These are phyloP conservation scores for Raphanus sativus DNA, from an alignment of 345 rosid genomes.

Conservation along the genomic window DNA sequence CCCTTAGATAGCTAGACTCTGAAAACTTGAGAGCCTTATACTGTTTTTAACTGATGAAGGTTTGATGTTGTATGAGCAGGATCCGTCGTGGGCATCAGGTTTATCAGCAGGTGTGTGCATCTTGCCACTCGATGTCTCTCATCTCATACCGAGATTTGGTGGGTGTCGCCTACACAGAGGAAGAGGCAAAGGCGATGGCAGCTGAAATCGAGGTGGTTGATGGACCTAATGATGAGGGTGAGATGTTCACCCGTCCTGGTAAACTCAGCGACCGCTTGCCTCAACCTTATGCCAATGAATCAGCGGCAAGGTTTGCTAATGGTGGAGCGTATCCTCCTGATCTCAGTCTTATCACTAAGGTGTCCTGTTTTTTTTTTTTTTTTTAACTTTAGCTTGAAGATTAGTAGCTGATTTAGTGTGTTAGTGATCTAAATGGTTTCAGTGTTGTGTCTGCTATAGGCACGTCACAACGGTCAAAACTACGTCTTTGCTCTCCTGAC, in stretches of 20 bases:
- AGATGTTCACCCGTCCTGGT: slow-evolving; percentile 97
- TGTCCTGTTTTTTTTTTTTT: slow-evolving; percentile 33
- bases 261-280: slow-evolving; percentile 97
- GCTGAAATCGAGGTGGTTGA: slow-evolving; percentile 98
- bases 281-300: slow-evolving; percentile 84
- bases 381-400: background rate
- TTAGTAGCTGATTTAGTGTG: slow-evolving; percentile 11
- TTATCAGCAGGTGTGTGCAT: slow-evolving; percentile 95
- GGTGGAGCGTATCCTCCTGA: slow-evolving; percentile 99
- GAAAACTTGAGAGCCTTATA: background rate
- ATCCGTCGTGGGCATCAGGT: slow-evolving; percentile 99
- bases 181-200: slow-evolving; percentile 98
- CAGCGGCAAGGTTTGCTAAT: slow-evolving; percentile 99
- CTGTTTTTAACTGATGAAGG: slow-evolving; percentile 5
- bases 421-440: background rate
- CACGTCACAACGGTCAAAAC: slow-evolving; percentile 99
- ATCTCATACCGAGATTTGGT: slow-evolving; percentile 91
- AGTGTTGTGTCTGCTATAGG: slow-evolving; percentile 50
- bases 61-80: slow-evolving; percentile 51
- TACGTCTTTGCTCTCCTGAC: slow-evolving; percentile 95
- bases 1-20: background rate
- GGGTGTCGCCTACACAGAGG: slow-evolving; percentile 99
- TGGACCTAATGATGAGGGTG: slow-evolving; percentile 99
- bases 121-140: slow-evolving; percentile 98
- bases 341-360: slow-evolving; percentile 97